Evolutionary conservation across 805 yeast genomes (phyloP), one percentile per base, ranked within the genome.

Genomic region (Candida tammaniensis): DNA sequence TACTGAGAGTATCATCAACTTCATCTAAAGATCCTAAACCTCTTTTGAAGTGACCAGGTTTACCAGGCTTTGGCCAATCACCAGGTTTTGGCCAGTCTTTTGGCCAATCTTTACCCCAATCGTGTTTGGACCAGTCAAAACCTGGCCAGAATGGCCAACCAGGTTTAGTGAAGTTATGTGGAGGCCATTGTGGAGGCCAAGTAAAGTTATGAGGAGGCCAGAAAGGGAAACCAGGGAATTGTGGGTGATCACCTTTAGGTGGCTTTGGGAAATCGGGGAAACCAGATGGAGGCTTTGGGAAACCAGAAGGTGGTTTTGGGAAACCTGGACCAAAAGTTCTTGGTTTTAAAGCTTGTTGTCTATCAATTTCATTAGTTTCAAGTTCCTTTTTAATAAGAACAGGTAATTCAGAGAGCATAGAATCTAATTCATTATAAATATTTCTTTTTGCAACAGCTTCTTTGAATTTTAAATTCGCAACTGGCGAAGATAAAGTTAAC

Each of bases 381-480:
- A 31, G 11, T 21, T 33, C 31, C 12, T 22, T 27, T 22, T 27
- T 33, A 14, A 33, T 17, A 9, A 33, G 22, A 11, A 7, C 13
- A 16, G 36, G 36, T 15, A 33, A 26, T 17, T 33, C 36, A 15
- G 19, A 19, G n/a, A 33, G 27, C 11, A 33, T 17, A 8, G 21
- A 6, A 13, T 33, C 21, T 17, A 33, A 33, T 15, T 27, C 15
- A 13, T 33, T 17, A 13, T 33, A 33, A n/a, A 33, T 21, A 21
- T 33, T 26, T 33, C 36, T 33, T 16, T 33, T 33, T 12, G 36
- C 31, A 11, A 33, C 24, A 17, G 36, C 36, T 17, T 33, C 31
- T 27, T 27, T 33, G n/a, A 33, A 33, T 15, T 27, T 33, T 6
- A 33, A 5, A 27, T 33, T 31, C 12, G 15, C 25, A 5, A 25